Base-by-base conservation (phyloP, 805 yeast genomes). In the Lachancea nothofagi region DNA sequence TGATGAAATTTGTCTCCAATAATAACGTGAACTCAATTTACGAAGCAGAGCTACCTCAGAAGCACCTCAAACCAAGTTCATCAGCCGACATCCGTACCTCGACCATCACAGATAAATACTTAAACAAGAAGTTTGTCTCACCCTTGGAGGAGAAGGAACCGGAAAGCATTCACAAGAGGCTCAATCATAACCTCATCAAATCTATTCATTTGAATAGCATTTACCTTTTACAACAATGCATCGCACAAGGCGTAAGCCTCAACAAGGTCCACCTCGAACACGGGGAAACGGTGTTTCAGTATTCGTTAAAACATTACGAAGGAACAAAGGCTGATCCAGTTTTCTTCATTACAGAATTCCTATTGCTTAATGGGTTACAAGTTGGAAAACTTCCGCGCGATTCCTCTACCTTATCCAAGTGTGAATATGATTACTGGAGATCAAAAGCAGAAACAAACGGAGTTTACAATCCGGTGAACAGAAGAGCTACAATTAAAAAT, bases 21-120 rank as follows among this genome's bases (percentile, higher is more conserved):
- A 59, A 55, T 3, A 45, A 50, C 15, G 74, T 76, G 3, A 87
- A 87, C 53, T 48, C 63, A 5, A 72, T 80, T 32, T 77, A 84
- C 65, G 94, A 86, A 56, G 70, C 67, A 2, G 49, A 49, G 1
- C 38, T 12, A 26, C 49, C 47, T 13, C 43, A 40, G 31, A 43
- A 38, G 28, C 30, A 32, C 5, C 48, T 67, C 39, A 65, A 73
- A 2, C 46, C 71, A 4, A 40, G 56, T 8, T 54, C 74, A 1
- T 36, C 69, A 0, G 66, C 71, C 41, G 71, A 66, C 10, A 70
- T 70, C 25, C 66, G 95, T 35, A 62, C 75, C 23, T 57, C 59
- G n/a, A 87, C 72, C 53, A 80, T 86, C 33, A 70, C 70, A 6
- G 67, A 72, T 29, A 89, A 89, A 60, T 89, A 89, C 55, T 67